phyloP scores from a whole-genome alignment of 2,329 filamentous ascomycete species.

The Leptographium flavum region DNA sequence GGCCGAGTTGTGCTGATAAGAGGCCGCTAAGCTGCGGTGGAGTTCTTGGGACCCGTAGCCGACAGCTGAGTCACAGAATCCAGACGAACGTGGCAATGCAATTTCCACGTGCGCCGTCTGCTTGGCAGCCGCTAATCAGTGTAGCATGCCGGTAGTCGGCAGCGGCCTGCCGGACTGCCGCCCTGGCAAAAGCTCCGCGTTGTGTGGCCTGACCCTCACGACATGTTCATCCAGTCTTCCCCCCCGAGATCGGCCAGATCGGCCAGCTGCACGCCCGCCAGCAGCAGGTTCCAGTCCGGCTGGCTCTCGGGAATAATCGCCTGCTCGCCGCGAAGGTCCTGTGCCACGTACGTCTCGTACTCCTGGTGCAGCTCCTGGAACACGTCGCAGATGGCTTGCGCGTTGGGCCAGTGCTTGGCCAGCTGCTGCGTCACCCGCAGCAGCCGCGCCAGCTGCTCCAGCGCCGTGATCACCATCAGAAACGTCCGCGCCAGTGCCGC shows the following conservation, averaged over 20 bases:
- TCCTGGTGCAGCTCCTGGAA: conserved; percentile 4
- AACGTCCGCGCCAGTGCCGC: not conserved
- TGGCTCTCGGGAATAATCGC: not conserved
- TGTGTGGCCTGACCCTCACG: too few relatives aligned
- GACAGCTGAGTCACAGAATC: too few relatives aligned
- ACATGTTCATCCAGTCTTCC: conserved; percentile 1
- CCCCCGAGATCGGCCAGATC: not conserved
- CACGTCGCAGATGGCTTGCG: not conserved
- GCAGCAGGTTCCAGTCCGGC: conserved; percentile 1
- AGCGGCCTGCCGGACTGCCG: too few relatives aligned
- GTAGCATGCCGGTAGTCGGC: too few relatives aligned
- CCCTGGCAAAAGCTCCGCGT: too few relatives aligned
- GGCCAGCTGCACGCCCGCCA: not conserved
- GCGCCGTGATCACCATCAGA: not conserved
- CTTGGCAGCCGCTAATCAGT: too few relatives aligned
- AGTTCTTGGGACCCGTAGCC: too few relatives aligned
- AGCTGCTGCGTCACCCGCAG: not conserved
- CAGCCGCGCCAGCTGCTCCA: conserved; percentile 1
- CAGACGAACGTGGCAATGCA: too few relatives aligned
- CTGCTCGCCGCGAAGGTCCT: conserved; percentile 1
- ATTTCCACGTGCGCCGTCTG: too few relatives aligned
- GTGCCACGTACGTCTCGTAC: conserved; percentile 1
- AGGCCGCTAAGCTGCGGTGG: too few relatives aligned
- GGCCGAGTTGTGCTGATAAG: too few relatives aligned
- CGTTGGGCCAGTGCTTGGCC: conserved; percentile 3